Evolutionary conservation across 83 land plant species (phyloP).

Genomic region (Picea mariana): DNA sequence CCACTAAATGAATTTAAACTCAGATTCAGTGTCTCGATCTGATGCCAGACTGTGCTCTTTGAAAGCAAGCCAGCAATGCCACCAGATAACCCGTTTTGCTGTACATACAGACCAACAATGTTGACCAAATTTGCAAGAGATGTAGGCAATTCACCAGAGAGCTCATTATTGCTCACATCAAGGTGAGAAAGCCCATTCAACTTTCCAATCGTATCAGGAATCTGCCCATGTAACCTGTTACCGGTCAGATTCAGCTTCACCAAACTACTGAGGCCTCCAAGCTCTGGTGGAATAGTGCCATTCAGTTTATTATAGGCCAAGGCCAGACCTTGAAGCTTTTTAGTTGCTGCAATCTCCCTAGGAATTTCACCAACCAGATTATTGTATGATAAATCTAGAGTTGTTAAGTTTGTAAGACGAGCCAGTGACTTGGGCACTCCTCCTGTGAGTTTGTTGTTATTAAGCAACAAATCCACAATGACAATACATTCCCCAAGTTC

Average conservation of each 20-base stretch:
- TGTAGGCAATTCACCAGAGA: constrained; percentile 41
- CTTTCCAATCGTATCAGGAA: constrained; percentile 21
- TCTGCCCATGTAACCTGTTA: constrained; percentile 27
- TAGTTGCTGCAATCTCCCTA: constrained; percentile 13
- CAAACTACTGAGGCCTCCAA: constrained; percentile 31
- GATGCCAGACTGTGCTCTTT: constrained; percentile 26
- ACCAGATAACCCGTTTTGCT: constrained; percentile 54
- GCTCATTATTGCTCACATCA: constrained; percentile 31
- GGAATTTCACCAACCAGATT: constrained; percentile 29
- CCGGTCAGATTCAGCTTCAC: constrained; percentile 30
- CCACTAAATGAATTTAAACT: constrained; percentile 55
- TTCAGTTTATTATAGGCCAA: constrained; percentile 48
- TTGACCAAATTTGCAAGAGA: constrained; percentile 32
- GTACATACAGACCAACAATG: constrained; percentile 53
- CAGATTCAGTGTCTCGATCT: constrained; percentile 31
- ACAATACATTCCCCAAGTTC: constrained; percentile 41
- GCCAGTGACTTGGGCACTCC: constrained; percentile 31
- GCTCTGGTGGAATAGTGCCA: constrained; percentile 40
- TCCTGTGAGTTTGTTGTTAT: constrained; percentile 49
- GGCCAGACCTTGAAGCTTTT: constrained; percentile 35
- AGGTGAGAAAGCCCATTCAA: constrained; percentile 22
- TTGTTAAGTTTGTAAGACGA: constrained; percentile 27
- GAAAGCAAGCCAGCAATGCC: constrained; percentile 30
- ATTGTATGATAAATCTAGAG: constrained; percentile 34
- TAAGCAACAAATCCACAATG: constrained; percentile 51